phyloP scores from a whole-genome alignment of 1,284 basidiomycete genomes.

The Xerocomus minutiporus region DNA sequence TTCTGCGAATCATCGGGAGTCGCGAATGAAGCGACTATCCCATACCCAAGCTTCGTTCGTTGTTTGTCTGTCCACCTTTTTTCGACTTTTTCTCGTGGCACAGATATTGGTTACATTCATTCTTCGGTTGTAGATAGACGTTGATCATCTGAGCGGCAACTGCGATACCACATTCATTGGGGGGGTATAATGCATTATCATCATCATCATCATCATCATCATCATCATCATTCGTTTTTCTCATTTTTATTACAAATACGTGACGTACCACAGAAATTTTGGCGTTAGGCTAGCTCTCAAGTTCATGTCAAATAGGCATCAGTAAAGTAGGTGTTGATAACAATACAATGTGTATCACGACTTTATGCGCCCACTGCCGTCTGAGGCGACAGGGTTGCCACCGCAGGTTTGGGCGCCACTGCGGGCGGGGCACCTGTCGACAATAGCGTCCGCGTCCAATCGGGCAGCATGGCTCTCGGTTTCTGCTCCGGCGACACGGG shows the following conservation, averaged over 20 bases:
- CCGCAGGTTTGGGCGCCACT: conserved; percentile 8
- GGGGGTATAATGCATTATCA: background rate
- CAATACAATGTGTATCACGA: conserved; percentile 4
- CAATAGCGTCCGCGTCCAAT: conserved; percentile 72
- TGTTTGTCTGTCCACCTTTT: conserved; percentile 4
- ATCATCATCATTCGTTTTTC: conserved; percentile 2
- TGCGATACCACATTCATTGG: conserved; percentile 1
- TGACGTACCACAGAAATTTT: background rate
- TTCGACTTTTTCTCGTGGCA: conserved; percentile 10
- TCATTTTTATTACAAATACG: background rate
- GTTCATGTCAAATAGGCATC: conserved; percentile 10
- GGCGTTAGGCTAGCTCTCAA: conserved; percentile 10
- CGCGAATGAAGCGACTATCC: conserved; percentile 14
- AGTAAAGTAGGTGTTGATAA: conserved; percentile 11
- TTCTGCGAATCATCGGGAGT: conserved; percentile 34
- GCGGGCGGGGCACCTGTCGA: conserved; percentile 58
- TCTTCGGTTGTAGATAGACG: conserved; percentile 3
- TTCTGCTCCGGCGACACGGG: conserved; percentile 34
- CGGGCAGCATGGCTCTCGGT: conserved; percentile 54
- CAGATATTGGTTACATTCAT: conserved; percentile 8
- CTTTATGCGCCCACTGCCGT: conserved; percentile 31
- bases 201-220: background rate
- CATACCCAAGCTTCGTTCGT: conserved; percentile 6
- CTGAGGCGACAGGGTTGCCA: conserved; percentile 21
- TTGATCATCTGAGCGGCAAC: background rate